A percentile compares a stretch with the other conserved stretches of the same genome.
Evolutionary conservation across 2,329 filamentous ascomycete genomes (phyloP).

Genomic region (Xylariales sp.): DNA sequence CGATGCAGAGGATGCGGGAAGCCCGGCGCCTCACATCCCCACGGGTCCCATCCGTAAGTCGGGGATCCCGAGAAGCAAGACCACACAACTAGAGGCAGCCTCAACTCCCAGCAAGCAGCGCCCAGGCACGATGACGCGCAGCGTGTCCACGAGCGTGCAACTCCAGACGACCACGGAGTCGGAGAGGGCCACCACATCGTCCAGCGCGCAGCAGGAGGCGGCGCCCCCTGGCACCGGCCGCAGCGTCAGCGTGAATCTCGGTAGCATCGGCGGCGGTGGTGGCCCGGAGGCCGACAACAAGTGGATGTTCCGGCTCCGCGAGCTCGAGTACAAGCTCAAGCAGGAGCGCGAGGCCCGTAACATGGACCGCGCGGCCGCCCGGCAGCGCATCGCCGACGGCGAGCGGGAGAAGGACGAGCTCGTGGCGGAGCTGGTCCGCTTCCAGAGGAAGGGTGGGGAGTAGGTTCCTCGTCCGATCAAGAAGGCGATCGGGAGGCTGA

Average conservation of each 20-base stretch:
- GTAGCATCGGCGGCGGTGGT: too few relatives aligned
- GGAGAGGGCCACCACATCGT: neutral
- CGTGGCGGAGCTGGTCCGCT: conserved; percentile 22
- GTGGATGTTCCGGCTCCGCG: conserved; percentile 81
- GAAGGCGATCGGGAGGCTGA: too few relatives aligned
- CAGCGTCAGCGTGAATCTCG: conserved; percentile 15
- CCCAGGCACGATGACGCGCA: conserved; percentile 19
- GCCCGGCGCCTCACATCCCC: conserved; percentile 49
- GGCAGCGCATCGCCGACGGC: conserved; percentile 53
- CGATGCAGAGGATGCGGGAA: conserved; percentile 34
- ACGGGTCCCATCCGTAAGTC: conserved; percentile 38
- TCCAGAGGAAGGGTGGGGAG: conserved; percentile 18
- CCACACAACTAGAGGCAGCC: conserved; percentile 24
- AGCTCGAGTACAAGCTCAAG: conserved; percentile 85
- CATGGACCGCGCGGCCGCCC: conserved; percentile 77
- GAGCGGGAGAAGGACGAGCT: conserved; percentile 27
- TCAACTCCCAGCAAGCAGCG: conserved; percentile 16
- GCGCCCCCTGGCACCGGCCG: conserved; percentile 14
- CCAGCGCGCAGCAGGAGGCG: neutral
- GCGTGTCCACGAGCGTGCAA: conserved; percentile 14
- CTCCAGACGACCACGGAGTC: neutral
- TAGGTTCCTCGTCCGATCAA: conserved; percentile 9
- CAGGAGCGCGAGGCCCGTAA: conserved; percentile 83
- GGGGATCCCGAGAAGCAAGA: conserved; percentile 31
- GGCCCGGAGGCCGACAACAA: conserved; percentile 62